Evolutionary conservation across 805 yeast genomes (phyloP).

Genomic region (Starmerella gropengiesseri): DNA sequence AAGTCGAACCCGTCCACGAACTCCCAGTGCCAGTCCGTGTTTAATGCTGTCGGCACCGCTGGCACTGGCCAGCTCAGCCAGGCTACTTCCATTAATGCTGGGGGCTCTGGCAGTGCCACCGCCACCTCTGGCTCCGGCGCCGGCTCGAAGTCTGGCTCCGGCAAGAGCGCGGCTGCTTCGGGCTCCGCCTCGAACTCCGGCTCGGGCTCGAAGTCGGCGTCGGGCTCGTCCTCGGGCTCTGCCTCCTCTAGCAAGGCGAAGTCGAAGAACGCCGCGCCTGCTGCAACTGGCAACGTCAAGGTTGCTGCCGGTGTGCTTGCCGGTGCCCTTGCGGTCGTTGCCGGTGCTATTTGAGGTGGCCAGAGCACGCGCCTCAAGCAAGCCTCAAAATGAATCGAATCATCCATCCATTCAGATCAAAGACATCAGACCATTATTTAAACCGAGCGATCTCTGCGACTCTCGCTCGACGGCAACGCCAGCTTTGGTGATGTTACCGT

Average conservation of each 20-base stretch:
- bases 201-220: constrained; percentile 4
- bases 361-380: background rate
- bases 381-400: background rate
- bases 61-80: constrained; percentile 46
- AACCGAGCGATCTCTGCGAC: no score
- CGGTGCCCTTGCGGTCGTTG: constrained; percentile 20
- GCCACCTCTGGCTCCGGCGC: constrained; percentile 6
- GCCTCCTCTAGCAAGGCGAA: constrained; percentile 27
- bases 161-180: constrained; percentile 5
- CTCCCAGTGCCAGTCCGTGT: constrained; percentile 40
- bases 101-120: constrained; percentile 20
- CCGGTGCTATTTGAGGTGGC: constrained; percentile 17
- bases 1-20: constrained; percentile 34
- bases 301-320: constrained; percentile 19
- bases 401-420: background rate
- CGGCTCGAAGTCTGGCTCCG: background rate
- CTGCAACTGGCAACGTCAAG: constrained; percentile 29
- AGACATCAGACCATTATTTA: background rate
- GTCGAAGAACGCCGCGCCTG: constrained; percentile 32
- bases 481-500: background rate
- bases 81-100: constrained; percentile 24
- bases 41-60: constrained; percentile 55
- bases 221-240: constrained; percentile 9
- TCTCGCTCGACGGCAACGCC: no score
- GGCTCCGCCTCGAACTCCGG: constrained; percentile 14